A percentile compares a stretch with the other conserved stretches of the same genome.
Evolutionary conservation across 2,329 filamentous ascomycete species (phyloP).

Genomic region (Aspergillus cejpii): DNA sequence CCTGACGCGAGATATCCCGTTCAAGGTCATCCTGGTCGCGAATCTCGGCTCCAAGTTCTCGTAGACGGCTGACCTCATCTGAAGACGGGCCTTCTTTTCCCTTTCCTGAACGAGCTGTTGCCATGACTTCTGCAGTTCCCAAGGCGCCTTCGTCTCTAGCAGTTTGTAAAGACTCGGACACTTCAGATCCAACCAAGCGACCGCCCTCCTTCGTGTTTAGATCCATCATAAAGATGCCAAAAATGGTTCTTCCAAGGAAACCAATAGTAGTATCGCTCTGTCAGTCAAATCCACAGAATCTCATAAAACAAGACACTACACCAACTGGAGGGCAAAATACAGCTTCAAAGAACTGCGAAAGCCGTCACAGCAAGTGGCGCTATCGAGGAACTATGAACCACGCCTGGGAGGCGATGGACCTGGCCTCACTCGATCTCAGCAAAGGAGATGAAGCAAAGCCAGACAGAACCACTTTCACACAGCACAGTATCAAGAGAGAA

Average conservation of each 20-base stretch:
- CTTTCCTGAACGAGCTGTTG: not conserved
- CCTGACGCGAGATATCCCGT: constrained; percentile 66
- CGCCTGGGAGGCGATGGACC: not conserved
- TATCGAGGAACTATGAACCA: not conserved
- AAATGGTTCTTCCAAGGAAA: not conserved
- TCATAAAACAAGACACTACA: not conserved
- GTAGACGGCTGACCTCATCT: constrained; percentile 56
- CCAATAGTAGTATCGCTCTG: not conserved
- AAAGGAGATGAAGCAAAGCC: not conserved
- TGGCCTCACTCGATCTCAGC: not conserved
- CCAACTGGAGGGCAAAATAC: not conserved
- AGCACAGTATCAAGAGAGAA: not conserved
- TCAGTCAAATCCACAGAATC: not conserved
- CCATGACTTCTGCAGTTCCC: not conserved
- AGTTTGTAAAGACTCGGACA: not conserved
- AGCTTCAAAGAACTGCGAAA: not conserved
- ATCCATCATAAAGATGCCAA: not conserved
- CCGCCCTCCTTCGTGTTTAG: not conserved
- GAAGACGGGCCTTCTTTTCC: constrained; percentile 3
- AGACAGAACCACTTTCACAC: not conserved
- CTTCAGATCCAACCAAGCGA: not conserved
- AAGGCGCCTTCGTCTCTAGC: not conserved
- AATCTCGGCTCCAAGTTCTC: constrained; percentile 60
- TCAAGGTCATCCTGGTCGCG: constrained; percentile 87
- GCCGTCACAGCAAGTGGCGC: not conserved